Evolutionary conservation across 2,329 filamentous ascomycete species (phyloP).

Genomic region (Sporothrix luriei): DNA sequence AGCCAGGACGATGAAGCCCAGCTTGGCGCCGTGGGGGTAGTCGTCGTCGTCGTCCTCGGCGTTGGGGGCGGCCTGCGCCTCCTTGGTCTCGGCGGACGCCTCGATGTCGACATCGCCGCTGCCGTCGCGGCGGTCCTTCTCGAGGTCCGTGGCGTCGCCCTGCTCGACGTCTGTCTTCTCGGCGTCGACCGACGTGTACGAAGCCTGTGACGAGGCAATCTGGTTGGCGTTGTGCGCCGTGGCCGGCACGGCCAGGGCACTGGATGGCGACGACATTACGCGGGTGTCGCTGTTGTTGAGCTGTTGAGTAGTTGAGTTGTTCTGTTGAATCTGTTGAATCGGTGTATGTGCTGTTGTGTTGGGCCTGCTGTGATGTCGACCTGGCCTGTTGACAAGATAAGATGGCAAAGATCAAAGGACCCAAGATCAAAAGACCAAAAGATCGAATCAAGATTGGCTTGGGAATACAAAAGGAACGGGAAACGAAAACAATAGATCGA

Average conservation of each 20-base stretch:
- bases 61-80: not conserved
- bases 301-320: too few species aligned
- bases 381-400: not conserved
- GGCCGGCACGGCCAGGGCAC: slow-evolving; percentile 17
- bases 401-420: not conserved
- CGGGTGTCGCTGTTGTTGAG: not conserved
- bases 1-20: slow-evolving; percentile 51
- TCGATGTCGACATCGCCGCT: slow-evolving; percentile 4
- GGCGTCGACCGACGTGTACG: slow-evolving; percentile 31
- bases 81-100: slow-evolving; percentile 21
- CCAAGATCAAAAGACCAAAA: slow-evolving; percentile 4
- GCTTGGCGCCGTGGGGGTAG: slow-evolving; percentile 47
- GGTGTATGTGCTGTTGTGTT: too few species aligned
- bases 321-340: not conserved
- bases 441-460: slow-evolving; percentile 13
- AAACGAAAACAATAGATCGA: not conserved
- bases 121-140: slow-evolving; percentile 14
- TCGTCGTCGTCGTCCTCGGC: slow-evolving; percentile 38
- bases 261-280: not conserved
- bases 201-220: slow-evolving; percentile 30
- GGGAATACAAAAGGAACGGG: not conserved
- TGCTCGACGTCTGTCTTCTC: slow-evolving; percentile 31
- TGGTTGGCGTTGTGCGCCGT: slow-evolving; percentile 3
- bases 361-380: not conserved
- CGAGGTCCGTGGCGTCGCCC: slow-evolving; percentile 30